Evolutionary conservation across 306 rosid species (phyloP), one percentile per base, ranked within the genome.

Genomic region (Begonia masoniana): DNA sequence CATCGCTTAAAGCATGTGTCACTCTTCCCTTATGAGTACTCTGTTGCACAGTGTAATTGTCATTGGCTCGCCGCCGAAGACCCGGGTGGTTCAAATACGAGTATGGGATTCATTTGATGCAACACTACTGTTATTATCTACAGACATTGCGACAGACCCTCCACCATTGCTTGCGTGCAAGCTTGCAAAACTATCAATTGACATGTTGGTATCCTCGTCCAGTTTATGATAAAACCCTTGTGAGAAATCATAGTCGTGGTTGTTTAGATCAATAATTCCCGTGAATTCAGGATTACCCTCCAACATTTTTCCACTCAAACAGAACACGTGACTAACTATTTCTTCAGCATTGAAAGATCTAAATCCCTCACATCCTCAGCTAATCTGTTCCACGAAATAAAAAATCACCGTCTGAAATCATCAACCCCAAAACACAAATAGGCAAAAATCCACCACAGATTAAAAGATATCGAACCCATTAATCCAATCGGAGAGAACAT

Each of bases 131-230:
- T 31, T 31, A 74, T 81, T 91, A 59, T 83, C 96, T 47, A 91
- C 31, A 51, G 97, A 91, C 97, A 91, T 91, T 9, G 97, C 96
- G 51, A 91, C 97, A 16, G 97, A 91, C 54, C 96, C 97, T 47
- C 96, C 97, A 43, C 84, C 97, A 0, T 81, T 70, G 70, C 85
- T 83, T 12, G 94, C 86, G 74, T 89, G 97, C 84, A 89, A 66
- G 74, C 95, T 85, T 49, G 75, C 85, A 59, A 72, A 47, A 36
- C 94, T 85, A 71, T 91, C 97, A 39, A 85, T 68, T 62, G 97
- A 91, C 96, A 91, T 91, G 72, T 85, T 83, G 62, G 97, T 85
- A 39, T 88, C 95, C 62, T 91, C 97, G 8, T 70, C 94, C 7
- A 85, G 94, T 76, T 91, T 85, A 61, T 68, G 94, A 75, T 85